These are phyloP conservation scores for Syzygium grande DNA, from an alignment of 345 rosid genomes.

Conservation along the genomic window DNA sequence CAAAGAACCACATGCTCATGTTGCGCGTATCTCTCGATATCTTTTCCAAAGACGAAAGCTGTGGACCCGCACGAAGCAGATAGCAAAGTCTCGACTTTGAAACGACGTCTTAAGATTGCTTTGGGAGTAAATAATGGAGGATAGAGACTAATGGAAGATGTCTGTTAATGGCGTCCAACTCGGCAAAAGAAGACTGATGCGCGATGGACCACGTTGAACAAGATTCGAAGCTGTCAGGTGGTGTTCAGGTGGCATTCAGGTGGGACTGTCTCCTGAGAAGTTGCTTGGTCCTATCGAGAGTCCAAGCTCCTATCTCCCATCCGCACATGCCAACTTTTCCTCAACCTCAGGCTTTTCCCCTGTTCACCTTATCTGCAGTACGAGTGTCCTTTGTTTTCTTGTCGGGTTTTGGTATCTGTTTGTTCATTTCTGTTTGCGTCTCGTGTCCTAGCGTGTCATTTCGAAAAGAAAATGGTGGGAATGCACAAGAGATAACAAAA, in stretches of 20 bases:
- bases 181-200: neutral
- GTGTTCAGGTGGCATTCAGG: neutral
- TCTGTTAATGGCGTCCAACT: neutral
- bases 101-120: neutral
- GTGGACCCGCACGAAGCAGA: neutral
- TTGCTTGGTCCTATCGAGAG: neutral
- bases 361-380: neutral
- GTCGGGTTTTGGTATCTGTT: neutral
- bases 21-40: neutral
- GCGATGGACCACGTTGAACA: neutral
- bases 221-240: neutral
- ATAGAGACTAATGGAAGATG: neutral
- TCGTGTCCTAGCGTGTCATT: neutral
- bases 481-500: neutral
- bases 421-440: neutral
- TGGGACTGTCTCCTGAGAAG: conserved; percentile 1
- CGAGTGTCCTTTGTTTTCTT: neutral
- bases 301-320: neutral
- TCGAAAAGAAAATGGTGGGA: neutral
- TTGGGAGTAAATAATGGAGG: neutral
- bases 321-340: neutral
- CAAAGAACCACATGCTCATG: neutral
- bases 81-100: neutral
- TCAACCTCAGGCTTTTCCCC: neutral
- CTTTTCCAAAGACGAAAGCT: neutral